A percentile compares a stretch with the other conserved stretches of the same genome.
These are phyloP conservation scores for Salvia sclarea DNA, from an alignment of 305 asterid species.

Conservation along the genomic window DNA sequence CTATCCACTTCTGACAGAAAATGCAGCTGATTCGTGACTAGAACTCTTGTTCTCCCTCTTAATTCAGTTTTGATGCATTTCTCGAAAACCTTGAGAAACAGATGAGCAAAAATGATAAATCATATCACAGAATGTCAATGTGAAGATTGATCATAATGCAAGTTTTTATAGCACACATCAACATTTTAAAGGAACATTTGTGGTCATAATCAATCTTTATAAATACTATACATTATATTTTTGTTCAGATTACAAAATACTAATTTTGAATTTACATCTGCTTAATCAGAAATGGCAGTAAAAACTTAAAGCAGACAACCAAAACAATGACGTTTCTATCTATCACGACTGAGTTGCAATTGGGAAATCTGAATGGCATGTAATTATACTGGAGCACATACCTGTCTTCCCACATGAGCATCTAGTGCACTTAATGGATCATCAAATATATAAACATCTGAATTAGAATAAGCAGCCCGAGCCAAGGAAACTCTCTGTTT, in stretches of 20 bases:
- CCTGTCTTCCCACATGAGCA: constrained; percentile 82
- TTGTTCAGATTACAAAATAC: constrained; percentile 5
- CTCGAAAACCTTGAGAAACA: constrained; percentile 73
- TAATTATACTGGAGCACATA: constrained; percentile 26
- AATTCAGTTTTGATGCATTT: constrained; percentile 88
- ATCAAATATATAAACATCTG: constrained; percentile 87
- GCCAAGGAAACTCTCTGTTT: constrained; percentile 97
- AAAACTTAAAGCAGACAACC: background rate
- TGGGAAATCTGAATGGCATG: constrained; percentile 1
- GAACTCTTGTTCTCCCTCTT: constrained; percentile 89
- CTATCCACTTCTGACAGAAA: constrained; percentile 94
- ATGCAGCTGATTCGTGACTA: constrained; percentile 95
- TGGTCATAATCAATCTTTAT: background rate
- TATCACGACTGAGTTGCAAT: constrained; percentile 24
- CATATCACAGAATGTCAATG: too few relatives aligned
- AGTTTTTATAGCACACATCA: constrained; percentile 10
- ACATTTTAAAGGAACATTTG: background rate
- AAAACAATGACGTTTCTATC: constrained; percentile 12
- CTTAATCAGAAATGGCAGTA: constrained; percentile 21
- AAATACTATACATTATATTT: constrained; percentile 9
- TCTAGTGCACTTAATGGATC: constrained; percentile 95
- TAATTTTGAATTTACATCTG: constrained; percentile 4
- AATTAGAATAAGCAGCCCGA: constrained; percentile 83
- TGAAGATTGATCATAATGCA: too few relatives aligned
- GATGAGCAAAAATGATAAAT: constrained; percentile 23